Evolutionary conservation across 371 early-diverging fungal genomes (phyloP), one percentile per base, ranked within the genome.

Genomic region (Nematocida ironsii): DNA sequence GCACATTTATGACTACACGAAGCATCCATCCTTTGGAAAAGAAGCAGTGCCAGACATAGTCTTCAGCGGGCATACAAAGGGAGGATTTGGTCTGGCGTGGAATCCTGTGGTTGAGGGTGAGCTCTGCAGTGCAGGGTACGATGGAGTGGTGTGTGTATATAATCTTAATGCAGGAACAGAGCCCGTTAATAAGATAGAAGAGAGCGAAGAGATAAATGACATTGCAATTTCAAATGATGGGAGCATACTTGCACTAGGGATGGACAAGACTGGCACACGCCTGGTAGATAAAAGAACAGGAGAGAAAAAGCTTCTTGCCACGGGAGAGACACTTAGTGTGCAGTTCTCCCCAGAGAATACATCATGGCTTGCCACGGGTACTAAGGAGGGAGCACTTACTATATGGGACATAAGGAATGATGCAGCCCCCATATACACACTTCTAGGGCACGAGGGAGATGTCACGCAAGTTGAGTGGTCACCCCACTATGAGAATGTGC

Each of bases 361-460:
- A 67, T 91, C 89, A 86, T 87, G 95, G 68, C 85, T 97, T 25
- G 94, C 93, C 0, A 98, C 97, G 5, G 95, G 94, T n/a, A 92
- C 94, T 7, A 90, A 92, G 33, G 97, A 96, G 87, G 91, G 91
- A 89, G 92, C 93, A 0, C 91, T 95, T 16, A 93, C 91, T 5
- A 88, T 98, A 25, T 98, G 96, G 94, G 98, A 98, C 89, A 88
- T 92, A 84, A 92, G 98, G 84, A 94, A 94, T 86, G 85, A 95
- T 60, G 89, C 90, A 62, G 83, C 85, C 56, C 90, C 90, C 83
- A 87, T 97, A 73, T 92, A 95, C 86, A 89, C 91, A 25, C 90
- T 98, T 45, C 91, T 93, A 82, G 89, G 90, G 4, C 97, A 97
- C 89, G 90, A 91, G 85, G 40, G 55, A 66, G 94, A 94, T 82